Base-by-base conservation (phyloP, 768 basidiomycete genomes). In the Tulasnella sp. region DNA sequence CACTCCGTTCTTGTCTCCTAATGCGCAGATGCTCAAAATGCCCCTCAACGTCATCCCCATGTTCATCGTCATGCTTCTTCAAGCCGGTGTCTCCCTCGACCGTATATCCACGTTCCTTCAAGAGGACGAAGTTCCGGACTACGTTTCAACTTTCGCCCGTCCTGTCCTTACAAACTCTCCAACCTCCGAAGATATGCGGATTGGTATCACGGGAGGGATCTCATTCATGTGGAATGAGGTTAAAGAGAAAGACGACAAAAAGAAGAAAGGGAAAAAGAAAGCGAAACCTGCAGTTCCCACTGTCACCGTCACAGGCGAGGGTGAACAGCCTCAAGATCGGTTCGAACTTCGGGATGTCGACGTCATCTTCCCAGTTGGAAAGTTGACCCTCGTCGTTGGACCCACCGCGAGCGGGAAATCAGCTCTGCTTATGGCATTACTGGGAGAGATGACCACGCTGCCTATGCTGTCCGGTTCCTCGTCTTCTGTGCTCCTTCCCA, bases 31-130 rank as follows among this genome's bases (percentile, higher is more conserved):
- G 59, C 68, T 41, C 32, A 34, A 77, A 42, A 78, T 78, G 22
- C 93, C 94, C 0, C 81, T 95, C 62, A 91, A 91, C 76, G 84
- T 91, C 35, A 88, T 96, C 65, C 94, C 94, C 0, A 82, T 86
- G 8, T 94, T 87, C 84, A 86, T 91, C 62, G 89, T 95, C 8
- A 87, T 91, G 64, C 82, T 94, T 29, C 83, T 94, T 0, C 81
- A 90, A 83, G 85, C 88, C 2, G 82, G 84, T 12, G 87, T 92
- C 11, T 86, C 89, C 0, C 79, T 91, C 37, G 83, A 87, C 22
- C 87, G 91, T 68, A 89, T 92, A 74, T 82, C 87, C 9, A 84
- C 84, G 9, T 91, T 87, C 78, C 83, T 90, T 6, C 82, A 83
- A 3, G 90, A 92, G 78, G 88, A 89, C 52, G 90, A 92, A 77